A percentile compares a stretch with the other conserved stretches of the same genome.
These are phyloP conservation scores for Ceratocystis albifundus DNA, from an alignment of 2,329 filamentous ascomycete species.

Conservation along the genomic window DNA sequence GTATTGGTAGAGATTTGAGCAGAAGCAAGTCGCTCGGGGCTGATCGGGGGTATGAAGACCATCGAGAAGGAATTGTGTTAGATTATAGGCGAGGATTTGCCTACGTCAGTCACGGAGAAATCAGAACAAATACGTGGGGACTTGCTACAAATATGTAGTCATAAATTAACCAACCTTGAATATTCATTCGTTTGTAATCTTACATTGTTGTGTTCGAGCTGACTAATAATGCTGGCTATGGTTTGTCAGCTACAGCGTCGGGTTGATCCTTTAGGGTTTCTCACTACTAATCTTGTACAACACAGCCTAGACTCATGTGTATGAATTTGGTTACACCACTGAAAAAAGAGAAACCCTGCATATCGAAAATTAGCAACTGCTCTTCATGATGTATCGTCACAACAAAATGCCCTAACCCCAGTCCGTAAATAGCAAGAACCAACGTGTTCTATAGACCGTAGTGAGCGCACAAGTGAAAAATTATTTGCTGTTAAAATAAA, in stretches of 20 bases:
- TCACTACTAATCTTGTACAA: not conserved
- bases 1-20: slow-evolving; percentile 25
- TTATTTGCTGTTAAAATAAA: not conserved
- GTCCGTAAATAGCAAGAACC: slow-evolving; percentile 1
- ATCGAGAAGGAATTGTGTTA: not conserved
- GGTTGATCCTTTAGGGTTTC: not conserved
- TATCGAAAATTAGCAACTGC: not conserved
- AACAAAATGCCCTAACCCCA: not conserved
- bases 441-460: not conserved
- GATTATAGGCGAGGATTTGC: not conserved
- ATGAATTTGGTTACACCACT: not conserved
- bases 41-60: slow-evolving; percentile 27
- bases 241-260: not conserved
- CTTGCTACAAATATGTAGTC: not conserved
- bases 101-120: not conserved
- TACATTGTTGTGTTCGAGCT: not conserved
- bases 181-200: not conserved
- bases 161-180: not conserved
- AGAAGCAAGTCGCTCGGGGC: slow-evolving; percentile 32
- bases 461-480: slow-evolving; percentile 2
- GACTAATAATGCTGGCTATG: not conserved
- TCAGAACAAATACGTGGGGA: not conserved
- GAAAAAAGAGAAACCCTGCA: not conserved
- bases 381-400: not conserved
- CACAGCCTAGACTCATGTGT: not conserved